Conservation (phyloP, 2,329 filamentous ascomycete genomes). For the Mycocentrospora acerina region DNA sequence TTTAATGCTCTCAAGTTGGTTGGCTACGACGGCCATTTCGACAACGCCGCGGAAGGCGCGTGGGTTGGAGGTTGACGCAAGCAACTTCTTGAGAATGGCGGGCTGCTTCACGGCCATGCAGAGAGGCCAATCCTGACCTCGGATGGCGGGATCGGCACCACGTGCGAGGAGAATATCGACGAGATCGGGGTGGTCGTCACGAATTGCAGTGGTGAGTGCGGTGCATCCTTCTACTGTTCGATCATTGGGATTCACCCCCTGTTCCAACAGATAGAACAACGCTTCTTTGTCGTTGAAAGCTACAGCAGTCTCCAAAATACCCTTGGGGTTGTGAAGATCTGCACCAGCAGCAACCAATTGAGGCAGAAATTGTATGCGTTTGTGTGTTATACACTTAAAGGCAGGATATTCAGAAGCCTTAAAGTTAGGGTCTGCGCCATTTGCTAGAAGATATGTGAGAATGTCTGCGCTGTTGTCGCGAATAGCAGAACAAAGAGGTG, state of each 20-base stretch:
- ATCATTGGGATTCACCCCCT: slow-evolving; percentile 63
- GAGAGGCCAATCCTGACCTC: slow-evolving; percentile 70
- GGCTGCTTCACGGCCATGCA: slow-evolving; percentile 68
- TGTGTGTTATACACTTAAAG: slow-evolving; percentile 69
- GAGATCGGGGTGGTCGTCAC: slow-evolving; percentile 60
- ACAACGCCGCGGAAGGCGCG: slow-evolving; percentile 66
- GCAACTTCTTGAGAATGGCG: slow-evolving; percentile 59
- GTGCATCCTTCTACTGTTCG: slow-evolving; percentile 60
- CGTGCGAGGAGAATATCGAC: slow-evolving; percentile 60
- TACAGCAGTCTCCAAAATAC: slow-evolving; percentile 67
- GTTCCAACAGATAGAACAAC: slow-evolving; percentile 61
- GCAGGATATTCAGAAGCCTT: slow-evolving; percentile 65
- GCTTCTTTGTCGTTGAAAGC: slow-evolving; percentile 63
- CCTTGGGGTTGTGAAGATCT: slow-evolving; percentile 61
- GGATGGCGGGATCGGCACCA: slow-evolving; percentile 63
- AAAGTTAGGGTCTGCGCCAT: slow-evolving; percentile 55
- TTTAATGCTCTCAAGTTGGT: slow-evolving; percentile 68
- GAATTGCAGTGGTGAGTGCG: slow-evolving; percentile 66
- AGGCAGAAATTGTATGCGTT: slow-evolving; percentile 62
- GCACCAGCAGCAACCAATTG: slow-evolving; percentile 60
- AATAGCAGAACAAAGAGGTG: slow-evolving; percentile 67
- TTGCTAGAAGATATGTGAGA: slow-evolving; percentile 59
- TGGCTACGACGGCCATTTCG: slow-evolving; percentile 67
- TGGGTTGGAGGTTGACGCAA: slow-evolving; percentile 58
- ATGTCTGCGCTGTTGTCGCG: slow-evolving; percentile 66